Base-by-base conservation (phyloP, 192 early-diverging fungal species). In the Coemansia sp. region DNA sequence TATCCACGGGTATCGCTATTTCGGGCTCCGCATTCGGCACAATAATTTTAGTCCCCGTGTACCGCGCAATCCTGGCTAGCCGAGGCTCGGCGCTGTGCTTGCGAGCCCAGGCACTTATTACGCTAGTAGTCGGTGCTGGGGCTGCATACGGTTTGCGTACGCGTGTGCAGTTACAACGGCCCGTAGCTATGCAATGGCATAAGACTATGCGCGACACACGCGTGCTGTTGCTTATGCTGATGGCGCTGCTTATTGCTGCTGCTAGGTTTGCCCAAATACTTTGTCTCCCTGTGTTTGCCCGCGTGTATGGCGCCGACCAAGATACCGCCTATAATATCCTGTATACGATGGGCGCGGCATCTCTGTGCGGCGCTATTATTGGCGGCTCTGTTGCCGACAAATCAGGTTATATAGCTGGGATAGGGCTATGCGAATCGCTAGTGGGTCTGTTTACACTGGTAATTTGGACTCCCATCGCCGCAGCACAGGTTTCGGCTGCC, bases 11-110 rank as follows among this genome's bases (percentile, higher is more conserved):
- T 12, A 51, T 76, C 17, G 78, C 69, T 0, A 74, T 84, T 0
- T 73, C 78, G 8, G 85, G 87, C 37, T 68, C 81, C 0, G 87
- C 74, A 0, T 39, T 84, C 17, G 87, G 87, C 34, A 69, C 77
- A 7, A 63, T 85, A 0, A 62, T 62, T 1, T 63, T 87, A 21
- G 69, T 83, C 1, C 85, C 85, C 0, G 57, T 74, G 0, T 76
- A 74, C 37, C 67, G 65, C 2, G 67, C 74, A 7, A 41, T 88
- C 0, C 70, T 88, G 57, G 64, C 29, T 9, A n/a, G 4, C 17
- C 73, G 76, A n/a, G 85, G 87, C 0, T 73, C 82, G n/a, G 62
- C 73, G 1, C 32, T 64, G 11, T 60, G 68, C 29, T 51, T 80
- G 42, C 67, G 64, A 25, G 73, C 66, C 19, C 78, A 80, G 29